Evolutionary conservation across 805 yeast genomes (phyloP).

Genomic region (Candida tibetensis): DNA sequence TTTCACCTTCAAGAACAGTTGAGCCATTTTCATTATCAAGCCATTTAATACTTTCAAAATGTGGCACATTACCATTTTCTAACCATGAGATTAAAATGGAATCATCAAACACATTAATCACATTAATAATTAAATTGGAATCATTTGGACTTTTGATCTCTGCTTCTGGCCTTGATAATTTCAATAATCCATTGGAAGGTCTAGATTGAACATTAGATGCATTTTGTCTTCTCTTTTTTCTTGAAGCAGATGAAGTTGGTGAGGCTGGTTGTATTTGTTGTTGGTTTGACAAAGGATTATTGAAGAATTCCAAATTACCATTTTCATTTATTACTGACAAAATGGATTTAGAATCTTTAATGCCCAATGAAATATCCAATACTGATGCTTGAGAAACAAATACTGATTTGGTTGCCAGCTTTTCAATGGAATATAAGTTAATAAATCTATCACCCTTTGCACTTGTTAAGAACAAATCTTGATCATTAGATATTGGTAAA

Average conservation of each 20-base stretch:
- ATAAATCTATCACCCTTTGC: slow-evolving; percentile 82
- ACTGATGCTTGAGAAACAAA: slow-evolving; percentile 71
- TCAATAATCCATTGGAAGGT: slow-evolving; percentile 45
- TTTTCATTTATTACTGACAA: slow-evolving; percentile 67
- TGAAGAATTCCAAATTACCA: slow-evolving; percentile 71
- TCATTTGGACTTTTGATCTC: slow-evolving; percentile 32
- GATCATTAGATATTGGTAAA: slow-evolving; percentile 30
- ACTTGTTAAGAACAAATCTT: slow-evolving; percentile 58
- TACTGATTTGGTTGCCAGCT: slow-evolving; percentile 48
- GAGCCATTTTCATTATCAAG: slow-evolving; percentile 27
- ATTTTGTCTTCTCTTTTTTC: slow-evolving; percentile 46
- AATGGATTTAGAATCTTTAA: slow-evolving; percentile 28
- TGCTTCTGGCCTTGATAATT: slow-evolving; percentile 45
- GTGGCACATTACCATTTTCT: slow-evolving; percentile 56
- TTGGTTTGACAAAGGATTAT: slow-evolving; percentile 43
- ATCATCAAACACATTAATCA: slow-evolving; percentile 31
- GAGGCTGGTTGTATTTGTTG: slow-evolving; percentile 5
- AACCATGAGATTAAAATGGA: slow-evolving; percentile 54
- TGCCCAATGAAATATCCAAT: slow-evolving; percentile 38
- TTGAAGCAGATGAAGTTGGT: slow-evolving; percentile 18
- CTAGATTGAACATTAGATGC: slow-evolving; percentile 45
- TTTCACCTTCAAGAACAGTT: slow-evolving; percentile 21
- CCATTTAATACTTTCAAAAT: slow-evolving; percentile 57
- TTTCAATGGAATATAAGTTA: slow-evolving; percentile 58
- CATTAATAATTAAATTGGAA: slow-evolving; percentile 25